Percentiles rank a stretch among this genome's conserved stretches.
These are phyloP conservation scores for Mycena sanguinolenta DNA, from an alignment of 768 basidiomycete species.

Conservation along the genomic window DNA sequence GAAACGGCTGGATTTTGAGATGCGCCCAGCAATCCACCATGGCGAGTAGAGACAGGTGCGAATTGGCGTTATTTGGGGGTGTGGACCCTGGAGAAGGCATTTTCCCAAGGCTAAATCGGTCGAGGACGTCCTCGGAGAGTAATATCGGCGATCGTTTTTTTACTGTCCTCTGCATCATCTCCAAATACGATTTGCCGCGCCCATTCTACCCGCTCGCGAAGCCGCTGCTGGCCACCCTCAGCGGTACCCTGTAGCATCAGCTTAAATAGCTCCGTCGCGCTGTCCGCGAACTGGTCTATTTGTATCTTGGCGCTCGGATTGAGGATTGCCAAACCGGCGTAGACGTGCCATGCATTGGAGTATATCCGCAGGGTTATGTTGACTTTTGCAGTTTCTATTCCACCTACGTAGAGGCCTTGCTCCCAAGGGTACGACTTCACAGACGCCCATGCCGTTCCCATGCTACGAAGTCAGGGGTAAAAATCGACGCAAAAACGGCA, in stretches of 20 bases:
- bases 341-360: conserved; percentile 98
- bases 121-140: conserved; percentile 86
- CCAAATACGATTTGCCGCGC: conserved; percentile 86
- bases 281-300: conserved; percentile 91
- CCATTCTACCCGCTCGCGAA: conserved; percentile 80
- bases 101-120: conserved; percentile 88
- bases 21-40: conserved; percentile 99
- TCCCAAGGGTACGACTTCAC: conserved; percentile 93
- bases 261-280: conserved; percentile 92
- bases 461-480: conserved; percentile 61
- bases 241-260: conserved; percentile 83
- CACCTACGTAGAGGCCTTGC: conserved; percentile 93
- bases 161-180: conserved; percentile 46
- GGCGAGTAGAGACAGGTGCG: conserved; percentile 92
- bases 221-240: conserved; percentile 55
- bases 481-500: neutral
- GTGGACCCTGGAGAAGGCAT: conserved; percentile 22
- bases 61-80: conserved; percentile 72
- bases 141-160: conserved; percentile 74
- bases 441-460: conserved; percentile 97
- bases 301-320: conserved; percentile 91
- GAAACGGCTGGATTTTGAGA: conserved; percentile 88
- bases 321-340: conserved; percentile 97
- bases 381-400: conserved; percentile 98
- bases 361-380: conserved; percentile 98